phyloP scores from a whole-genome alignment of 495 filamentous ascomycete genomes.

The Neurospora pannonica region DNA sequence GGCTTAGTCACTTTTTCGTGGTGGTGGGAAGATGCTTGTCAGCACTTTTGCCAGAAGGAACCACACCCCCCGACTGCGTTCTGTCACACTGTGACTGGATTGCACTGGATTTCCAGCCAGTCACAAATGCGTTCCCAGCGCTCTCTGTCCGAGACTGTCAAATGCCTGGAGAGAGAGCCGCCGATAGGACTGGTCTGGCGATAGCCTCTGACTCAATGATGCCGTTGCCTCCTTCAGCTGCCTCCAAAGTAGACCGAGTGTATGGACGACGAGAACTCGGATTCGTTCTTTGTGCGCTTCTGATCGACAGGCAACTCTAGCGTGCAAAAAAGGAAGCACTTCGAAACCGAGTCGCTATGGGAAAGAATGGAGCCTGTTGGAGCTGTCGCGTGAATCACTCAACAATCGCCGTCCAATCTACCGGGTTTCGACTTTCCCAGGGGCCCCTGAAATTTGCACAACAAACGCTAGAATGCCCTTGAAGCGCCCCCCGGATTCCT shows the following conservation, averaged over 20 bases:
- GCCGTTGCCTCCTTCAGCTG: background rate
- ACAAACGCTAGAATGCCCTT: constrained; percentile 2
- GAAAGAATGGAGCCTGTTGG: background rate
- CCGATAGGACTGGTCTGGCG: background rate
- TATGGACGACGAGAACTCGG: background rate
- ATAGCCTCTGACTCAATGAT: background rate
- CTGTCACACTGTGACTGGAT: background rate
- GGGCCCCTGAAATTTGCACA: constrained; percentile 13
- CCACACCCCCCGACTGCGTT: constrained; percentile 5
- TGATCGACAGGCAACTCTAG: background rate
- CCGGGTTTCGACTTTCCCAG: constrained; percentile 4
- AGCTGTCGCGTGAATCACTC: constrained; percentile 12
- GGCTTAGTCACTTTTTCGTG: constrained; percentile 7
- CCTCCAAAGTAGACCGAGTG: background rate
- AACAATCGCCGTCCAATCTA: constrained; percentile 9
- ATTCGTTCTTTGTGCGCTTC: background rate
- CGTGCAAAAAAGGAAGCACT: background rate
- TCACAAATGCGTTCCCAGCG: background rate
- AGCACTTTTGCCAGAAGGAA: constrained; percentile 4
- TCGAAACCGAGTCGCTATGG: background rate
- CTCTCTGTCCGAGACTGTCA: background rate
- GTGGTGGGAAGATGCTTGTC: constrained; percentile 2
- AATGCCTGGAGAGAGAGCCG: background rate
- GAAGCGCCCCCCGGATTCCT: constrained; percentile 15
- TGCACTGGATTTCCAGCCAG: background rate